Evolutionary conservation across 2,329 filamentous ascomycete genomes (phyloP), one percentile per base, ranked within the genome.

Genomic region (Fusarium zealandicum): DNA sequence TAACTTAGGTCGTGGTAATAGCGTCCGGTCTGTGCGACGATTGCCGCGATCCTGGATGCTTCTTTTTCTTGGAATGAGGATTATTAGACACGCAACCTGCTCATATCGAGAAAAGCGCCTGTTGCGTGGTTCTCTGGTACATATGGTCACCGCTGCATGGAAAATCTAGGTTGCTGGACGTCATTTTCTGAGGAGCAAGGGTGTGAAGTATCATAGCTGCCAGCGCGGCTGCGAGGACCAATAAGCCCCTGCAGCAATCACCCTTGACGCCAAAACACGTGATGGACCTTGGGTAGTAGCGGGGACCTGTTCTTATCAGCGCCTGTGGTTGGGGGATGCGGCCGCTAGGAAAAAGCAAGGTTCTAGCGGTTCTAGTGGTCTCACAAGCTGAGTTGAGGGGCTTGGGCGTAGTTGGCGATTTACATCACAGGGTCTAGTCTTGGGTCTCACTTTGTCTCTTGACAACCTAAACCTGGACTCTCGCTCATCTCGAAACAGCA

Each of bases 211-310:
- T 47, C 16, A 37, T 13, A 32, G 13, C 39, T 39, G 33, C 32
- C 9, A 52, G 40, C 59, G 61, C 61, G 62, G 59, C 57, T 61
- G 45, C 25, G 17, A 16, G 31, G 27, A 36, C 59, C 61, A 60
- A 60, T 60, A 10, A 40, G 31, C 28, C 22, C 16, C 35, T 28
- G 33, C 5, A 45, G 14, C 54, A 22, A 45, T 14, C 27, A 32
- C 25, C 47, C 33, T 5, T 42, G 62, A 59, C 61, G 64, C 64
- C 61, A 67, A 62, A 49, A 33, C 64, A 66, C 64, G 64, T 66
- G 64, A 66, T 47, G 12, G 2, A 2, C 16, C 17, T 40, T 33
- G 40, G 32, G 20, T 40, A 41, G 37, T 22, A n/a, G 32, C 31
- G 14, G 22, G 43, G 12, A 10, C 38, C 28, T 32, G 45, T 32